Percentiles rank a stretch among this genome's conserved stretches.
Conservation (phyloP, 2,329 filamentous ascomycete genomes). For the Venturiaceae sp. region DNA sequence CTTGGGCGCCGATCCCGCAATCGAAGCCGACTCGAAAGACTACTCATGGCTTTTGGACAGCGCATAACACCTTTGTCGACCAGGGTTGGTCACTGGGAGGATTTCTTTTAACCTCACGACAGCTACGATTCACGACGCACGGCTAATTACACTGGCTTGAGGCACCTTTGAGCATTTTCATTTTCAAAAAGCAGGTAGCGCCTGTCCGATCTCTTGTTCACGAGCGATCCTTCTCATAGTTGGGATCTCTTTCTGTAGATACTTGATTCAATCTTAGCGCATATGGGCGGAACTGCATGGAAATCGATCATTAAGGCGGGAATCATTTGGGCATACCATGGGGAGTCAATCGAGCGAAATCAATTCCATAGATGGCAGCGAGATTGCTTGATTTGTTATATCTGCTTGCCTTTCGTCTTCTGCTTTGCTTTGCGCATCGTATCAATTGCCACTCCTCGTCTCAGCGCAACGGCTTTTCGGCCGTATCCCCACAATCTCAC, state of each 20-base stretch:
- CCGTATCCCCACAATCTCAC: not conserved
- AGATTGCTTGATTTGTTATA: not conserved
- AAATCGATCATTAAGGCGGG: not conserved
- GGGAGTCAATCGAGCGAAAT: not conserved
- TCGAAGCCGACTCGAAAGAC: not conserved
- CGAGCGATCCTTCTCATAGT: not conserved
- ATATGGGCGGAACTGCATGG: not conserved
- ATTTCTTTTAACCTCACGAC: not conserved
- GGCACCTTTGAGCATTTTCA: not conserved
- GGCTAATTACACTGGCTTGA: not conserved
- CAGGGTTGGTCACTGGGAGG: not conserved
- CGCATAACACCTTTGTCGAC: not conserved
- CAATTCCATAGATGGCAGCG: not conserved
- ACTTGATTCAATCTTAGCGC: not conserved
- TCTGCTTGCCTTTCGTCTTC: not conserved
- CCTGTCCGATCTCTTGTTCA: not conserved
- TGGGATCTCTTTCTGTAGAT: not conserved
- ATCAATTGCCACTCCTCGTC: not conserved
- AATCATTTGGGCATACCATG: not conserved
- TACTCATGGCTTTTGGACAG: conserved; percentile 4
- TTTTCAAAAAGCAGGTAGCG: not conserved
- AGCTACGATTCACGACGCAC: not conserved
- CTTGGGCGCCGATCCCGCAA: not conserved
- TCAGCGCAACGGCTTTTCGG: not conserved
- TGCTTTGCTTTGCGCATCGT: not conserved